These are phyloP conservation scores for Leptographium lundbergii DNA, from an alignment of 2,329 filamentous ascomycete species.

Conservation along the genomic window DNA sequence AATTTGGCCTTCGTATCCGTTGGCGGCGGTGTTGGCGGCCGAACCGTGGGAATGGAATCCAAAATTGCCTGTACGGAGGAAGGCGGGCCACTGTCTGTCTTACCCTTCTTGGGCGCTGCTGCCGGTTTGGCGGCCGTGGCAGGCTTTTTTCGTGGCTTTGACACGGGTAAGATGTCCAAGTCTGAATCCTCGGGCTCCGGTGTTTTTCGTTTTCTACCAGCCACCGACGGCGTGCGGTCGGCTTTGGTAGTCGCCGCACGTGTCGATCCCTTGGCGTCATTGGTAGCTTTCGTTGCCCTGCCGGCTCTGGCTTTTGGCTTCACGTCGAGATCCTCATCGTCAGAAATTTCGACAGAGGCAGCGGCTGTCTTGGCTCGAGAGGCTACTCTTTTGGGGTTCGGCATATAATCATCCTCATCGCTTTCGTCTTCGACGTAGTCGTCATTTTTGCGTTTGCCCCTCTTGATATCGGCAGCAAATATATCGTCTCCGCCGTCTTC, in stretches of 20 bases:
- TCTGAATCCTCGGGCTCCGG: constrained; percentile 42
- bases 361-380: constrained; percentile 26
- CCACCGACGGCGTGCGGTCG: not conserved
- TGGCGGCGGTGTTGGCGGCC: constrained; percentile 70
- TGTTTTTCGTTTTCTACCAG: constrained; percentile 44
- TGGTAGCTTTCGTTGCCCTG: not conserved
- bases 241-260: constrained; percentile 6
- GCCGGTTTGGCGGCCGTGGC: constrained; percentile 17
- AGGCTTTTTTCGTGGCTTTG: constrained; percentile 31
- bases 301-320: constrained; percentile 14
- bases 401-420: constrained; percentile 56
- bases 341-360: constrained; percentile 17
- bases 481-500: constrained; percentile 71
- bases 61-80: constrained; percentile 71
- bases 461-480: constrained; percentile 60
- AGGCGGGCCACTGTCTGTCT: constrained; percentile 49
- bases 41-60: constrained; percentile 71
- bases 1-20: constrained; percentile 57
- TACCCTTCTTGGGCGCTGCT: constrained; percentile 13
- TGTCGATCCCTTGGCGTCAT: constrained; percentile 16
- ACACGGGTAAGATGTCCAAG: constrained; percentile 31
- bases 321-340: constrained; percentile 14
- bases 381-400: constrained; percentile 46
- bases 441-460: constrained; percentile 55
- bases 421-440: constrained; percentile 60